Evolutionary conservation across 208 protist species (phyloP).

Genomic region (Naegleria fowleri): DNA sequence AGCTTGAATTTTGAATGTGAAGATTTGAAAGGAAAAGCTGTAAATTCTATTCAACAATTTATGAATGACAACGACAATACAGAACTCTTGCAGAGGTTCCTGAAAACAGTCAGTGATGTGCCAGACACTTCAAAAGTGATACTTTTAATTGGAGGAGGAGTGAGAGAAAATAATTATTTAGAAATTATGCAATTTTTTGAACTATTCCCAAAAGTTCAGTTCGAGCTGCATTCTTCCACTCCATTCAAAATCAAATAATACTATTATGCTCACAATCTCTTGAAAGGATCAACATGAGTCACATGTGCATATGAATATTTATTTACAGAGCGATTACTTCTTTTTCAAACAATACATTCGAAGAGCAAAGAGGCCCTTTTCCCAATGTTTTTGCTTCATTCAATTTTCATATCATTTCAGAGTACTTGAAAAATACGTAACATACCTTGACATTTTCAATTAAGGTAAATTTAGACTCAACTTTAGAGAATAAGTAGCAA

Average conservation of each 20-base stretch:
- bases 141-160: background rate
- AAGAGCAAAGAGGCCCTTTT: background rate
- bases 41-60: background rate
- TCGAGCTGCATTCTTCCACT: background rate
- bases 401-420: too few relatives aligned
- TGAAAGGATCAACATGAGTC: too few relatives aligned
- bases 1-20: background rate
- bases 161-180: background rate
- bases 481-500: background rate
- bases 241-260: background rate
- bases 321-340: background rate
- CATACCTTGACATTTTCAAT: background rate
- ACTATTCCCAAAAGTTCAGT: background rate
- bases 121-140: background rate
- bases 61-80: background rate
- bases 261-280: too few relatives aligned
- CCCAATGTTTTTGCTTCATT: background rate
- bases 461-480: background rate
- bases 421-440: too few relatives aligned
- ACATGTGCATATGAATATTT: too few relatives aligned
- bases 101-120: background rate
- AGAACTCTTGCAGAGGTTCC: background rate
- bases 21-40: background rate
- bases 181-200: background rate
- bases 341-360: background rate